Percentiles rank a stretch among this genome's conserved stretches.
Conservation (phyloP, 495 filamentous ascomycete species). For the Arthonia radiata region DNA sequence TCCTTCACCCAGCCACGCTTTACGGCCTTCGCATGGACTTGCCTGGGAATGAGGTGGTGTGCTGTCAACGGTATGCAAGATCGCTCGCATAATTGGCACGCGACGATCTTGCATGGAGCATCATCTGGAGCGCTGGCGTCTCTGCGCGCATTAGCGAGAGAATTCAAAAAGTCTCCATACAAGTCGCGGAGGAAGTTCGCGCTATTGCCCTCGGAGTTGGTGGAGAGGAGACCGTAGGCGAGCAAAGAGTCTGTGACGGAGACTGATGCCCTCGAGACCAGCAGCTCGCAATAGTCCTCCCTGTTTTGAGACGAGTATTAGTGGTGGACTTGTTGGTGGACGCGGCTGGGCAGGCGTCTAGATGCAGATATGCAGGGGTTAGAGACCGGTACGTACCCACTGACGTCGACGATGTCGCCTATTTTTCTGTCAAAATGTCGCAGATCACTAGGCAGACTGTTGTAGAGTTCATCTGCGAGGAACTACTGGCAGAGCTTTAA, state of each 20-base stretch:
- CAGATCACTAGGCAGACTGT: constrained; percentile 30
- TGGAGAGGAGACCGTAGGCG: constrained; percentile 31
- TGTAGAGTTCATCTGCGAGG: constrained; percentile 43
- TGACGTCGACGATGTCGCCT: too few relatives aligned
- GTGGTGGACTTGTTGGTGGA: too few relatives aligned
- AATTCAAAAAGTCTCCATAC: constrained; percentile 27
- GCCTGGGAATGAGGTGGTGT: constrained; percentile 61
- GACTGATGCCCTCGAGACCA: too few relatives aligned
- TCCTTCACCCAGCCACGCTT: constrained; percentile 63
- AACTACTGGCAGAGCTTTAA: constrained; percentile 33
- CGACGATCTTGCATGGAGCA: constrained; percentile 18
- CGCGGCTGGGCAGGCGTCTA: too few relatives aligned
- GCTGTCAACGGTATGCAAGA: constrained; percentile 56
- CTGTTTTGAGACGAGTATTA: too few relatives aligned
- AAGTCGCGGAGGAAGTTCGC: constrained; percentile 8
- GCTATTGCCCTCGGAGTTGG: constrained; percentile 15
- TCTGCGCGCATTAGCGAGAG: too few relatives aligned
- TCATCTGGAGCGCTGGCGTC: too few relatives aligned
- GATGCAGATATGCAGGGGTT: too few relatives aligned
- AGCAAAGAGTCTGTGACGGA: constrained; percentile 32
- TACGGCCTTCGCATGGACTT: constrained; percentile 52
- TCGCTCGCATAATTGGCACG: constrained; percentile 64
- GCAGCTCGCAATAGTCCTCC: too few relatives aligned
- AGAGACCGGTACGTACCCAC: too few relatives aligned
- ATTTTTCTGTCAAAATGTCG: too few relatives aligned